Evolutionary conservation across 495 filamentous ascomycete species (phyloP).

Genomic region (Daldinia loculata): DNA sequence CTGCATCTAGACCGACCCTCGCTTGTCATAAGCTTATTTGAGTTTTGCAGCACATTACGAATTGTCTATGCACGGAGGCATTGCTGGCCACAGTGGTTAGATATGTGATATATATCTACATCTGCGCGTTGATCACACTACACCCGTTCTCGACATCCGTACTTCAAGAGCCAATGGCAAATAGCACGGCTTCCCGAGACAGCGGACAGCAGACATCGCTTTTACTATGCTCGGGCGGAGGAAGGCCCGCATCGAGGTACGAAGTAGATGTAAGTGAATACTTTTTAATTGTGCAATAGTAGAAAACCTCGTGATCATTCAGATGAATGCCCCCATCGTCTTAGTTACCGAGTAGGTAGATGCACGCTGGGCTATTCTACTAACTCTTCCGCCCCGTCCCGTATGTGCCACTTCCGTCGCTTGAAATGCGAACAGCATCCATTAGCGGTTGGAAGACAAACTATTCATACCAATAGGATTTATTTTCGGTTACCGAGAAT

Average conservation of each 20-base stretch:
- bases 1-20: neutral
- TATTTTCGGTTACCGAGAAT: neutral
- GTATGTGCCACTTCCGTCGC: slow-evolving; percentile 15
- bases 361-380: neutral
- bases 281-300: neutral
- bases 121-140: slow-evolving; percentile 19
- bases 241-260: neutral
- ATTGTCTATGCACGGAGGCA: neutral
- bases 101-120: neutral
- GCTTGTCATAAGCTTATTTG: neutral
- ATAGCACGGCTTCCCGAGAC: slow-evolving; percentile 31
- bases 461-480: slow-evolving; percentile 10
- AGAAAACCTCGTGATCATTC: neutral
- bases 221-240: neutral
- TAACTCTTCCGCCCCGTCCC: neutral
- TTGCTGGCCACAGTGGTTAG: neutral
- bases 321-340: neutral
- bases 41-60: neutral
- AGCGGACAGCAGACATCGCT: slow-evolving; percentile 17
- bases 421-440: neutral
- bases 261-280: neutral
- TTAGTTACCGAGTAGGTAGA: neutral
- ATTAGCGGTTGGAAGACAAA: neutral
- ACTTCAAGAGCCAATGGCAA: slow-evolving; percentile 26
- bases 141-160: slow-evolving; percentile 12